These are phyloP conservation scores for Bremia lactucae DNA, from an alignment of 352 stramenopile species.

Conservation along the genomic window DNA sequence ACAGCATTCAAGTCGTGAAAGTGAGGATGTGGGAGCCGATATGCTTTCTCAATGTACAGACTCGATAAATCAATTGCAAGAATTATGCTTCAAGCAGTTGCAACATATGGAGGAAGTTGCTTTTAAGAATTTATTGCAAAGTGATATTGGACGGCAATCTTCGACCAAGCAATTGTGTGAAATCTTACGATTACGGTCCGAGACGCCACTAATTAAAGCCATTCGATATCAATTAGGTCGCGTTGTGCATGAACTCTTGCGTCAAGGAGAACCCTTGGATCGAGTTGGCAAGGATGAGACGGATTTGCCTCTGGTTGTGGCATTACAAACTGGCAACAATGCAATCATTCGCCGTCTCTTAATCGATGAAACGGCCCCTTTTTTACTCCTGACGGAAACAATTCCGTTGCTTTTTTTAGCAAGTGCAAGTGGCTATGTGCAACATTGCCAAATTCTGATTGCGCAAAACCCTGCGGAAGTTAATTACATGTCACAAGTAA, in stretches of 20 bases:
- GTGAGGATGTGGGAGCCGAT: not conserved
- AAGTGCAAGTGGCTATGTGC: slow-evolving; percentile 50
- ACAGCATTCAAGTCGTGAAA: slow-evolving; percentile 1
- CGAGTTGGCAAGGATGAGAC: slow-evolving; percentile 30
- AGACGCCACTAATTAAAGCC: slow-evolving; percentile 53
- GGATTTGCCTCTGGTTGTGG: slow-evolving; percentile 58
- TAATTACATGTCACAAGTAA: slow-evolving; percentile 67
- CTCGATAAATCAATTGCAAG: slow-evolving; percentile 32
- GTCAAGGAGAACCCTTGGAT: slow-evolving; percentile 40
- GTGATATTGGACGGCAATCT: slow-evolving; percentile 49
- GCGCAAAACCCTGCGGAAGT: slow-evolving; percentile 44
- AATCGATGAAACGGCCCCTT: slow-evolving; percentile 55
- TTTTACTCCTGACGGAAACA: slow-evolving; percentile 69
- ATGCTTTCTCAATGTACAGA: slow-evolving; percentile 15
- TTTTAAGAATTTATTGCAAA: slow-evolving; percentile 50
- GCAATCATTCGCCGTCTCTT: slow-evolving; percentile 63
- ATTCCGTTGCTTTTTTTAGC: slow-evolving; percentile 67
- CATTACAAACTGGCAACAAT: slow-evolving; percentile 60
- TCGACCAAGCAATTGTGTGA: slow-evolving; percentile 56
- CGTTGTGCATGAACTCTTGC: slow-evolving; percentile 69
- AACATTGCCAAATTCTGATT: slow-evolving; percentile 69
- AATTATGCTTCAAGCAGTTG: slow-evolving; percentile 44
- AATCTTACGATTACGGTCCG: slow-evolving; percentile 49
- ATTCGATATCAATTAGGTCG: slow-evolving; percentile 72
- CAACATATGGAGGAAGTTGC: slow-evolving; percentile 31